These are phyloP conservation scores for Hydrangea macrophylla DNA, from an alignment of 148 eudicot genomes.

Conservation along the genomic window DNA sequence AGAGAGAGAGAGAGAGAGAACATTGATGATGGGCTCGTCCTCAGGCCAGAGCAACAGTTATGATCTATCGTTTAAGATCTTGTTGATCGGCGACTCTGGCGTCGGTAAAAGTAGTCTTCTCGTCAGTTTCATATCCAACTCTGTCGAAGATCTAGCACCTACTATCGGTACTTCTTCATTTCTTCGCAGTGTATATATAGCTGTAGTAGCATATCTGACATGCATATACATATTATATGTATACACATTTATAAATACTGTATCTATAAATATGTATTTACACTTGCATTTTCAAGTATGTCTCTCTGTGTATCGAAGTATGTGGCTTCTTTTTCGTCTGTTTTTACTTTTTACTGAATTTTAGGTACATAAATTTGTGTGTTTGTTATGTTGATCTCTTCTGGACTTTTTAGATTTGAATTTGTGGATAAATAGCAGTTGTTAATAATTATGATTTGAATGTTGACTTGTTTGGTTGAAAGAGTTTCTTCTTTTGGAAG, in stretches of 20 bases:
- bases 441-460: neutral
- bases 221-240: neutral
- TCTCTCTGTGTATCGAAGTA: neutral
- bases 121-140: conserved; percentile 60
- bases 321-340: neutral
- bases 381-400: neutral
- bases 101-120: conserved; percentile 74
- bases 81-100: conserved; percentile 67
- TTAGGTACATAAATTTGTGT: neutral
- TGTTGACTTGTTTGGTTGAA: neutral
- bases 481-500: neutral
- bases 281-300: neutral
- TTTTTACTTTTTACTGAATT: neutral
- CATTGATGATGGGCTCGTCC: conserved; percentile 24
- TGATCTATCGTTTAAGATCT: conserved; percentile 69
- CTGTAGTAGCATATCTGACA: no score
- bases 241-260: neutral
- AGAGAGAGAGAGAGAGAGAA: conserved; percentile 8
- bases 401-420: neutral
- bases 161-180: conserved; percentile 55
- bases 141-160: conserved; percentile 67
- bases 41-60: conserved; percentile 40
- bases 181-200: neutral
- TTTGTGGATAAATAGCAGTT: neutral
- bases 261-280: neutral